Evolutionary conservation across 208 protist genomes (phyloP).

Genomic region (Acanthamoeba lenticulata): DNA sequence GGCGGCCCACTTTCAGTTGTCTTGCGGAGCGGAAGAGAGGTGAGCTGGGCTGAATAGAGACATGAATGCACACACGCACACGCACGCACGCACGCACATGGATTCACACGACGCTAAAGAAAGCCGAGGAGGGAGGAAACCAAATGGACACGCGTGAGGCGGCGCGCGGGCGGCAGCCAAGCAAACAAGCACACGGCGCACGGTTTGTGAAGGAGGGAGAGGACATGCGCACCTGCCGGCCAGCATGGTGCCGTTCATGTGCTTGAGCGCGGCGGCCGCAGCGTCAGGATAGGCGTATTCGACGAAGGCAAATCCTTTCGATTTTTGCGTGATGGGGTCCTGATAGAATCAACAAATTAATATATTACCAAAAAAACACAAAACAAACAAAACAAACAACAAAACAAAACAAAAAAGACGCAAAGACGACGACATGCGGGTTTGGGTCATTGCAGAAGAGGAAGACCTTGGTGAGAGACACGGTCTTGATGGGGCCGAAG

Average conservation of each 20-base stretch:
- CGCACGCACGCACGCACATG: background rate
- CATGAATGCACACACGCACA: background rate
- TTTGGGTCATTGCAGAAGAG: background rate
- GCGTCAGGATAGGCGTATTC: conserved; percentile 40
- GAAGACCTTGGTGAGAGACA: conserved; percentile 13
- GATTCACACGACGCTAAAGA: background rate
- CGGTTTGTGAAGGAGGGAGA: background rate
- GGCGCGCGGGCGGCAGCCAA: too few species aligned
- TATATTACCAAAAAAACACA: background rate
- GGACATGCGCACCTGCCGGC: conserved; percentile 8
- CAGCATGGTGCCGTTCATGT: conserved; percentile 57
- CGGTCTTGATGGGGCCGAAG: conserved; percentile 47
- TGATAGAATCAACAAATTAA: background rate
- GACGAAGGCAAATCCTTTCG: conserved; percentile 47
- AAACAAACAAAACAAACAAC: background rate
- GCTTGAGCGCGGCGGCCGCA: background rate
- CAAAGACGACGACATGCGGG: background rate
- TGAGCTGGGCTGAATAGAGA: background rate
- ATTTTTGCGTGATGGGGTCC: conserved; percentile 22
- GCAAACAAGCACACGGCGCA: too few species aligned
- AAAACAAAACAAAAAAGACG: background rate
- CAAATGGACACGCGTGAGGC: background rate
- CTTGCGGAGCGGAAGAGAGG: conserved; percentile 32
- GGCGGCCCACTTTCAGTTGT: conserved; percentile 65
- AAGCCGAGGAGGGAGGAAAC: background rate